These are phyloP conservation scores for Fusarium piperis DNA, from an alignment of 2,329 filamentous ascomycete species.

Conservation along the genomic window DNA sequence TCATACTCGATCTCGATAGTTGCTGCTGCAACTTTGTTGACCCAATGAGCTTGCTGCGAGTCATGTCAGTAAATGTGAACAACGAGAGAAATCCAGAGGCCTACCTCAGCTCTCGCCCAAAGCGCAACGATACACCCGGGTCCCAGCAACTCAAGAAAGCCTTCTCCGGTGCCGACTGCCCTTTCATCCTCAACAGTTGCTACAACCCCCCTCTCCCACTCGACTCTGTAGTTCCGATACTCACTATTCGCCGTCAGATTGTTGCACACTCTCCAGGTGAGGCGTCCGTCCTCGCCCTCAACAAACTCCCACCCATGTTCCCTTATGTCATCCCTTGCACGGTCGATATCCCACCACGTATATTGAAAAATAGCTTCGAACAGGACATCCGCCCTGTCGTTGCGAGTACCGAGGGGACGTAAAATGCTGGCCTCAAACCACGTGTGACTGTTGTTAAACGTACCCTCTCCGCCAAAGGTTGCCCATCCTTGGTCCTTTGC, in stretches of 20 bases:
- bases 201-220: neutral
- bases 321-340: neutral
- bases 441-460: neutral
- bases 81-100: neutral
- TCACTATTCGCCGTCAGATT: neutral
- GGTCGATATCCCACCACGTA: neutral
- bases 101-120: neutral
- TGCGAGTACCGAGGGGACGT: neutral
- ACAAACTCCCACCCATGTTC: neutral
- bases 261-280: neutral
- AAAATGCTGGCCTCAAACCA: constrained; percentile 1
- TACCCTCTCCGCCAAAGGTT: neutral
- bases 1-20: neutral
- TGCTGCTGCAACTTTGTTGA: neutral
- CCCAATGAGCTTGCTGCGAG: neutral
- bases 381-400: neutral
- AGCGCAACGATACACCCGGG: neutral
- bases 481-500: neutral
- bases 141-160: neutral
- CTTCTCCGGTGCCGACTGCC: neutral
- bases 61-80: neutral
- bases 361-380: neutral
- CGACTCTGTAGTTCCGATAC: neutral
- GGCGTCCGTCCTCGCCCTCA: neutral
- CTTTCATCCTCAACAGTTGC: neutral